phyloP scores from a whole-genome alignment of 495 filamentous ascomycete genomes.

The Glonium stellatum region DNA sequence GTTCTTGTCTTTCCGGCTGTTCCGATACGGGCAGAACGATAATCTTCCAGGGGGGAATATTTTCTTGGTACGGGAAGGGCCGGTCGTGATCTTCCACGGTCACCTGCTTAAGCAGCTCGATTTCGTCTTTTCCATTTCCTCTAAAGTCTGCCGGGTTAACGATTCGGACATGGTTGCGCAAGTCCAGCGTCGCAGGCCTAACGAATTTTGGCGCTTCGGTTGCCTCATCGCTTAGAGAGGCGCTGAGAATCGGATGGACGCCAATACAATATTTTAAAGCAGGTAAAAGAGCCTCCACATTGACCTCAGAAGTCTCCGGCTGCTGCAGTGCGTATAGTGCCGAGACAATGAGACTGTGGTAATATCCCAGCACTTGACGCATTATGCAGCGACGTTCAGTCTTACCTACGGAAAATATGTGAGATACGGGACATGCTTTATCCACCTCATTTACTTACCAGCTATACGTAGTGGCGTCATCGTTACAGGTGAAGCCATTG shows the following conservation, averaged over 20 bases:
- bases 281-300: not conserved
- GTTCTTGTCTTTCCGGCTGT: too few species aligned
- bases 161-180: not conserved
- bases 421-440: not conserved
- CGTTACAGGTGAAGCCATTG: too few species aligned
- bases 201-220: not conserved
- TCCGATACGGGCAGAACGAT: not conserved
- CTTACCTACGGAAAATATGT: not conserved
- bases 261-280: not conserved
- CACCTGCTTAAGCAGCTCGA: not conserved
- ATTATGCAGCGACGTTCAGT: slow-evolving; percentile 3
- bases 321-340: not conserved
- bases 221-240: not conserved
- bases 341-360: not conserved
- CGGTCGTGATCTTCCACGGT: not conserved
- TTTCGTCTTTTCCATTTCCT: not conserved
- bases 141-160: not conserved
- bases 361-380: not conserved
- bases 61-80: not conserved
- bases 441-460: not conserved
- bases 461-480: not conserved
- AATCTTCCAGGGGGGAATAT: not conserved
- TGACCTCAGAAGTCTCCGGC: not conserved
- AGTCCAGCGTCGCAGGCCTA: not conserved
- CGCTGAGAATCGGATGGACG: not conserved